phyloP scores from a whole-genome alignment of 768 basidiomycete species.

The Lyophyllum decastes region DNA sequence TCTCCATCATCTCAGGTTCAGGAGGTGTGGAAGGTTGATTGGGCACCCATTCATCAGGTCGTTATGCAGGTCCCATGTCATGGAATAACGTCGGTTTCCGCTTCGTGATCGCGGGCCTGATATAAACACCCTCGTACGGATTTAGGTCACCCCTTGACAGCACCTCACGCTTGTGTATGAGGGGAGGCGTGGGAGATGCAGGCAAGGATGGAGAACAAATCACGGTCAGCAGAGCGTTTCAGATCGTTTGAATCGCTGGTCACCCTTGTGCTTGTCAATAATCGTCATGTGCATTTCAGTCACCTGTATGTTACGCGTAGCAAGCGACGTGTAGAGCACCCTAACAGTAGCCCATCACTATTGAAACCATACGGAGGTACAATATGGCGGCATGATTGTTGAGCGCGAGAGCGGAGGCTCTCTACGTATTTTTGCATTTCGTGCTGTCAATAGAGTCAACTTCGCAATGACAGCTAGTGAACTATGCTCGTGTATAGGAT shows the following conservation, averaged over 20 bases:
- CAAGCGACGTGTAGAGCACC: too few relatives aligned
- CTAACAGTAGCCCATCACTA: too few relatives aligned
- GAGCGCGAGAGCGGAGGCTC: neutral
- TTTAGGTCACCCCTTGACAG: neutral
- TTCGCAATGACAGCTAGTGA: neutral
- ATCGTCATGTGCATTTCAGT: neutral
- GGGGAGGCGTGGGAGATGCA: neutral
- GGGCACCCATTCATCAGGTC: neutral
- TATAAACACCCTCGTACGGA: neutral
- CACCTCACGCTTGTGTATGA: neutral
- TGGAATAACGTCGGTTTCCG: neutral
- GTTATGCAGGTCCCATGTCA: neutral
- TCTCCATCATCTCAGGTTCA: neutral
- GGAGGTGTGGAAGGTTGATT: neutral
- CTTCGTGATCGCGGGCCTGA: neutral
- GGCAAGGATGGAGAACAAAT: neutral
- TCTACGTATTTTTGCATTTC: neutral
- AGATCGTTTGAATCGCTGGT: neutral
- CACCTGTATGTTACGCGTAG: neutral
- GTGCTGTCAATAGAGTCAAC: neutral
- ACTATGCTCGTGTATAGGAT: too few relatives aligned
- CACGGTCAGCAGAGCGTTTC: neutral
- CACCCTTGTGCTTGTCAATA: too few relatives aligned
- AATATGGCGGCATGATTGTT: neutral
- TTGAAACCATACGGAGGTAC: too few relatives aligned